Percentiles rank a stretch among this genome's conserved stretches.
Conservation (phyloP, 1,284 basidiomycete genomes). For the Irpex sp. region DNA sequence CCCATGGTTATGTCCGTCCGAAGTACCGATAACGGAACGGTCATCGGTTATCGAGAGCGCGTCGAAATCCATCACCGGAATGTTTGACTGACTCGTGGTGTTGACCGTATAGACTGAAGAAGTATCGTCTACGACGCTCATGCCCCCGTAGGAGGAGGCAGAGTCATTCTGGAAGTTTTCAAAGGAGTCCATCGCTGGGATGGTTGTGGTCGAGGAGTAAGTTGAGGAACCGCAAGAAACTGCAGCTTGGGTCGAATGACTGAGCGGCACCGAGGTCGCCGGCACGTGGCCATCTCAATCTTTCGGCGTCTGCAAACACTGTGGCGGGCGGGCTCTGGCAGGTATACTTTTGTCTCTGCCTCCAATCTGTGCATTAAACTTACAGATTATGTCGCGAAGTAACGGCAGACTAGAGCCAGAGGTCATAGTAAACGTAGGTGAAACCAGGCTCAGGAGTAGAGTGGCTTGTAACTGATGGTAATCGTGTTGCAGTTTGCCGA, state of each 20-base stretch:
- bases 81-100: constrained; percentile 37
- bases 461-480: neutral
- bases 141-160: constrained; percentile 72
- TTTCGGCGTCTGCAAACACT: neutral
- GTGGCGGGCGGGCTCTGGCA: neutral
- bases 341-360: neutral
- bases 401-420: constrained; percentile 63
- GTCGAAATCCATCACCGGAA: constrained; percentile 58
- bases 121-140: constrained; percentile 77
- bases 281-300: neutral
- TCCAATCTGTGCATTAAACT: constrained; percentile 1
- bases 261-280: neutral
- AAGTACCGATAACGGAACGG: constrained; percentile 33
- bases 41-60: constrained; percentile 62
- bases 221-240: neutral
- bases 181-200: constrained; percentile 69
- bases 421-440: constrained; percentile 62
- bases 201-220: neutral
- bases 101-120: constrained; percentile 81
- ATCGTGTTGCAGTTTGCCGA: constrained; percentile 48
- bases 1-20: constrained; percentile 32
- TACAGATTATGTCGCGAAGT: constrained; percentile 19
- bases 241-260: neutral
- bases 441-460: neutral
- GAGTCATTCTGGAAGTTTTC: constrained; percentile 85